Base-by-base conservation (phyloP, 257 asterid species). In the Handroanthus guayacan region DNA sequence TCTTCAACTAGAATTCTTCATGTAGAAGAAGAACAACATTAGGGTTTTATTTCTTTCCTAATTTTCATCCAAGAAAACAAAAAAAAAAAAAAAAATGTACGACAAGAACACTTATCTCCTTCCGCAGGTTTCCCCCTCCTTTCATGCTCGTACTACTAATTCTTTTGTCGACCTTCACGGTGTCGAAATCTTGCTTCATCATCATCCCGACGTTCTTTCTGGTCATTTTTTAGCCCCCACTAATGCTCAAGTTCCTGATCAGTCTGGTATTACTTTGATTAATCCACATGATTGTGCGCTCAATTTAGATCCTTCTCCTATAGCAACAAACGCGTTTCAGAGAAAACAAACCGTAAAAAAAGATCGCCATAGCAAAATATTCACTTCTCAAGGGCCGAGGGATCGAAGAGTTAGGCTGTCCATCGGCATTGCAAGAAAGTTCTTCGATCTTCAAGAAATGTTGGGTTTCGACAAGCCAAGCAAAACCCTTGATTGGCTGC, bases 401-500 rank as follows among this genome's bases (percentile, higher is more conserved):
- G 97, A 94, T 54, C 80, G 99, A 78, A 79, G 98, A 37, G 96
- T 94, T 5, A 76, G 98, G 67, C 87, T 94, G 13, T 94, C 97
- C n/a, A 90, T 90, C 12, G 92, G 85, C 79, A 86, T 92, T 74
- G 97, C 97, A 1, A 77, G 93, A 3, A 89, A 86, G 87, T 94
- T 94, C 86, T 94, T 94, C 65, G 97, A 91, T 65, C 95, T 94
- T 41, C 98, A 94, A 83, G 97, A 92, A 61, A 84, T 81, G 81
- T 84, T 94, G 57, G 96, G 95, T 48, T 88, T 82, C 36, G 97
- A 90, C 76, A 94, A 88, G 79, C 95, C 97, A 1, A 94, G 99
- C 87, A 89, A 89, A 79, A 94, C 99, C 82, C 91, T 94, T 3
- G 97, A 89, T 61, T 94, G 99, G 99, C 81, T 94, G 14, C 86